phyloP scores from a whole-genome alignment of 1,284 basidiomycete species.

The Trametes polyzona region DNA sequence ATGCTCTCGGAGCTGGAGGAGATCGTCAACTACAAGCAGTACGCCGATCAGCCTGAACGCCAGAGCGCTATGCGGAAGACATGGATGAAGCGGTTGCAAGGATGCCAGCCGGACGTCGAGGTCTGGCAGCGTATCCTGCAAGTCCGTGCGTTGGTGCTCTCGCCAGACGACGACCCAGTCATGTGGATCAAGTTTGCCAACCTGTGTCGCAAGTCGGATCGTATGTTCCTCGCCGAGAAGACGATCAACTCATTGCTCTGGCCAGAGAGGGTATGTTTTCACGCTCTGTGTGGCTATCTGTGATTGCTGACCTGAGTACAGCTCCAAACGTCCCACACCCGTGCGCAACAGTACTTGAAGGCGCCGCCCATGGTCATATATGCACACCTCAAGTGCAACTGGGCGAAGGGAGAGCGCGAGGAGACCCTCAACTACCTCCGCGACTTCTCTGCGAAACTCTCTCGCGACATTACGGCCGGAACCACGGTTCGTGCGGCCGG shows the following conservation, averaged over 20 bases:
- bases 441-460: conserved; percentile 80
- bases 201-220: conserved; percentile 83
- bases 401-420: conserved; percentile 83
- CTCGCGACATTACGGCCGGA: conserved; percentile 75
- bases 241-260: conserved; percentile 92
- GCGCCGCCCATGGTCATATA: conserved; percentile 97
- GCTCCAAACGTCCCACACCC: conserved; percentile 23
- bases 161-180: conserved; percentile 92
- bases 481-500: conserved; percentile 51
- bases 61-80: conserved; percentile 87
- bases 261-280: conserved; percentile 55
- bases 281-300: no score
- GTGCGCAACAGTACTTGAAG: conserved; percentile 60
- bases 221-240: conserved; percentile 93
- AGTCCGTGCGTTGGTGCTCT: conserved; percentile 92
- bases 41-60: conserved; percentile 91
- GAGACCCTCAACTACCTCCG: conserved; percentile 88
- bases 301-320: conserved; percentile 1
- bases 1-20: conserved; percentile 99
- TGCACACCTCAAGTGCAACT: conserved; percentile 96
- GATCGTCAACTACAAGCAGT: conserved; percentile 95
- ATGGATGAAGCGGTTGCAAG: conserved; percentile 95
- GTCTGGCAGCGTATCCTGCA: conserved; percentile 99
- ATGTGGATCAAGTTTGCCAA: conserved; percentile 98
- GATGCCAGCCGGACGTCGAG: conserved; percentile 98